Conservation (phyloP, 441 rosid genomes). For the Theobroma grandiflorum region DNA sequence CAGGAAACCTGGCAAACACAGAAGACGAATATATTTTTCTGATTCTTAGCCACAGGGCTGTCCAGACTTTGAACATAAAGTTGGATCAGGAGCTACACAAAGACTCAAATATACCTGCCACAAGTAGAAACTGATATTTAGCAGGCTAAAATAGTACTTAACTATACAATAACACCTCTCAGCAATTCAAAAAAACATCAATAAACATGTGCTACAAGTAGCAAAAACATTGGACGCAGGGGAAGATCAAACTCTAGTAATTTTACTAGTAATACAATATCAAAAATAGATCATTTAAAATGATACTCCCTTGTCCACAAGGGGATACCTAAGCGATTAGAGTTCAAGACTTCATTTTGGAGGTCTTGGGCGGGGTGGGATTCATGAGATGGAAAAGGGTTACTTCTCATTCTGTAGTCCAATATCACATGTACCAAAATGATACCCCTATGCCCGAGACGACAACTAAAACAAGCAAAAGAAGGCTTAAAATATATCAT, state of each 20-base stretch:
- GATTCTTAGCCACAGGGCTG: neutral
- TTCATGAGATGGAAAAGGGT: too few relatives aligned
- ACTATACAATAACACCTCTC: neutral
- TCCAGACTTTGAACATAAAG: neutral
- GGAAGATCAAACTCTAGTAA: neutral
- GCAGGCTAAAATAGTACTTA: neutral
- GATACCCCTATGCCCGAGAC: too few relatives aligned
- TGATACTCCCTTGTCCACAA: neutral
- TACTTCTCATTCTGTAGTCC: too few relatives aligned
- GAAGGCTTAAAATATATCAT: neutral
- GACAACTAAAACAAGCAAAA: too few relatives aligned
- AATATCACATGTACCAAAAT: too few relatives aligned
- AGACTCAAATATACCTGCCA: neutral
- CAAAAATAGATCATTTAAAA: neutral
- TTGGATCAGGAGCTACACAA: neutral
- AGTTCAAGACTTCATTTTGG: too few relatives aligned
- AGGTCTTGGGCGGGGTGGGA: too few relatives aligned
- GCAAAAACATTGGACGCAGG: neutral
- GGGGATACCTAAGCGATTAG: too few relatives aligned
- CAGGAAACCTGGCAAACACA: neutral
- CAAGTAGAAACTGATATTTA: neutral
- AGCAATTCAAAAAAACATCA: neutral
- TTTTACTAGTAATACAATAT: neutral
- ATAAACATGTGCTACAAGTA: neutral
- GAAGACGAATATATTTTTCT: neutral